Base-by-base conservation (phyloP, 2,329 filamentous ascomycete genomes). In the Aspergillus neotritici region DNA sequence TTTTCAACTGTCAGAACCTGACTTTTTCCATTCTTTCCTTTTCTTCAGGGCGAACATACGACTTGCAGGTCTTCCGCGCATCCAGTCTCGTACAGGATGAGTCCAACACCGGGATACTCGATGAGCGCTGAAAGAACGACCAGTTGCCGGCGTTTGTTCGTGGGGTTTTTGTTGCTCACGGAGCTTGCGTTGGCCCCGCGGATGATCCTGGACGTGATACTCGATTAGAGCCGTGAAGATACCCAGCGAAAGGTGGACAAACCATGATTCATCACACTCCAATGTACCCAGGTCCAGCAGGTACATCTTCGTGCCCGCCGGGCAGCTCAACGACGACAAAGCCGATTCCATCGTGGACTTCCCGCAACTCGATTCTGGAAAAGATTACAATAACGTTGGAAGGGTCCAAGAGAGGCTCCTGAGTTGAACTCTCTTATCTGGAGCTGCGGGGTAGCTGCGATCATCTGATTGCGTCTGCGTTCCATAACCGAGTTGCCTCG, bases 41-140 rank as follows among this genome's bases (percentile, higher is more conserved):
- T 25, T 9, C 5, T 4, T 16, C 16, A 11, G 14, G 21, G 28
- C 14, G 17, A n/a, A 50, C 64, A 53, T 34, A 68, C 61, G 29
- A 58, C 53, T 4, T 65, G 55, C 31, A 69, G 55, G 44, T 73
- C 65, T 45, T 73, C 68, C 2, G 67, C 69, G 40, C 66, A 66
- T 4, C 71, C 72, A 0, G 69, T 73, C 40, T 73, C 71, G 51
- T 64, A 74, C 7, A 74, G 57, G 45, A 74, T 72, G 4, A 70
- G 53, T 2, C 70, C 72, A 39, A 67, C 57, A 32, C 63, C 60
- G 0, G 71, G 71, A 48, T 73, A 66, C 29, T 72, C 64, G 44
- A 75, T 72, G 32, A 74, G 56, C 6, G 64, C 62, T 43, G 66
- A 66, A 42, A 72, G 60, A 38, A 72, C 54, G 16, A 68, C 61